Evolutionary conservation across 257 asterid species (phyloP).

Genomic region (Solanum bukasovii): DNA sequence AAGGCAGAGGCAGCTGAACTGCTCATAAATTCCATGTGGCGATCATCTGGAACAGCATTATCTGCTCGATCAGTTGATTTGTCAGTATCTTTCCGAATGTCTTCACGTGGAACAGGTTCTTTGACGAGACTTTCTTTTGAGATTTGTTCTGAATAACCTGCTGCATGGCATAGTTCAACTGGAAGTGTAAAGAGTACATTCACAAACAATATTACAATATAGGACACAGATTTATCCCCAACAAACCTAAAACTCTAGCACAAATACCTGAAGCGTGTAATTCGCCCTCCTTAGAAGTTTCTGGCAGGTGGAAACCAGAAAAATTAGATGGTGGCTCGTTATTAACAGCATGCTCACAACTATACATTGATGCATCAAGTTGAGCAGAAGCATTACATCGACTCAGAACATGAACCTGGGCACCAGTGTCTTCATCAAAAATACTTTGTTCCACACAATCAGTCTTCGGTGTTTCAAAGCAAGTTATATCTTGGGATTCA

Average conservation of each 20-base stretch:
- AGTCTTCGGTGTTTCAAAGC: conserved; percentile 15
- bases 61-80: conserved; percentile 23
- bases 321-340: conserved; percentile 24
- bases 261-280: conserved; percentile 4
- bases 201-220: neutral
- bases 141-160: conserved; percentile 23
- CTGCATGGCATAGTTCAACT: conserved; percentile 18
- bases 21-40: conserved; percentile 13
- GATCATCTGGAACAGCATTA: conserved; percentile 15
- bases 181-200: conserved; percentile 9
- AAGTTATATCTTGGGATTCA: conserved; percentile 26
- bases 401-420: conserved; percentile 31
- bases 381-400: conserved; percentile 53
- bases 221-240: neutral
- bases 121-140: conserved; percentile 19
- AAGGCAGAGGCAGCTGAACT: conserved; percentile 30
- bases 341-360: conserved; percentile 17
- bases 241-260: conserved; percentile 45
- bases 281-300: conserved; percentile 33
- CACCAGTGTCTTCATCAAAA: conserved; percentile 15
- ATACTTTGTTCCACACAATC: conserved; percentile 22
- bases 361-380: conserved; percentile 20
- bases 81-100: conserved; percentile 9
- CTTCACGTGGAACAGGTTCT: conserved; percentile 27
- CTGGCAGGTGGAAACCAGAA: conserved; percentile 12